A percentile compares a stretch with the other conserved stretches of the same genome.
These are phyloP conservation scores for Penicillium soppii DNA, from an alignment of 495 filamentous ascomycete genomes.

Conservation along the genomic window DNA sequence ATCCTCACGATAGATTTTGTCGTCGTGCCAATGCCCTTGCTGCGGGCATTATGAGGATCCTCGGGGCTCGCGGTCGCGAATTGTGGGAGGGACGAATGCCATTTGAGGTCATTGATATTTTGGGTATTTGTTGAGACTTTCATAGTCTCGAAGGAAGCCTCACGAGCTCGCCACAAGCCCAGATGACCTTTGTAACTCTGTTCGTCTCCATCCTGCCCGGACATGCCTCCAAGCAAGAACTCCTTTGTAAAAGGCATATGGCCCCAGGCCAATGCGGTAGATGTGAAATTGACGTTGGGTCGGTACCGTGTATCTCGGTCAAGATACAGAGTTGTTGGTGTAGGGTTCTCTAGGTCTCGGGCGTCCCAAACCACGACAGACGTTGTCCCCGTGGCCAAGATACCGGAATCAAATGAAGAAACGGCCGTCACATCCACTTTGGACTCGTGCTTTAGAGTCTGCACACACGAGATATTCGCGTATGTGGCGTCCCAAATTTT, in stretches of 20 bases:
- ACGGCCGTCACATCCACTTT: slow-evolving; percentile 71
- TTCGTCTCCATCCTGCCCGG: slow-evolving; percentile 56
- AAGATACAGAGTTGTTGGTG: slow-evolving; percentile 4
- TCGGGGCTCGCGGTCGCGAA: slow-evolving; percentile 65
- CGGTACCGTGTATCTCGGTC: slow-evolving; percentile 25
- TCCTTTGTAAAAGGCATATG: slow-evolving; percentile 44
- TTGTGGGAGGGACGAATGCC: slow-evolving; percentile 61
- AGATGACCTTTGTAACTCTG: slow-evolving; percentile 65
- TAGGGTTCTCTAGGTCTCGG: neutral
- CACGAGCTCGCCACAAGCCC: slow-evolving; percentile 65
- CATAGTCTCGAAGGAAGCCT: slow-evolving; percentile 44
- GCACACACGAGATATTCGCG: slow-evolving; percentile 32
- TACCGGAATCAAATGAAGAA: slow-evolving; percentile 37
- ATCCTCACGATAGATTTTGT: slow-evolving; percentile 52
- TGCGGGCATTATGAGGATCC: slow-evolving; percentile 13
- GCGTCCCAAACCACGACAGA: slow-evolving; percentile 35
- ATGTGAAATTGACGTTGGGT: slow-evolving; percentile 54
- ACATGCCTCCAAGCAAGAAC: slow-evolving; percentile 75
- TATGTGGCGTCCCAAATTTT: slow-evolving; percentile 66
- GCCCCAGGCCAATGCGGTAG: slow-evolving; percentile 77
- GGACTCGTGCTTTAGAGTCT: slow-evolving; percentile 61
- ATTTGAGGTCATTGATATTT: slow-evolving; percentile 78
- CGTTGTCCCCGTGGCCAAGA: slow-evolving; percentile 53
- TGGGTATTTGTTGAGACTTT: slow-evolving; percentile 52
- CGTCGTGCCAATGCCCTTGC: slow-evolving; percentile 35